Percentiles rank a stretch among this genome's conserved stretches.
phyloP scores from a whole-genome alignment of 805 yeast genomes.

The Phaffomyces thermotolerans region DNA sequence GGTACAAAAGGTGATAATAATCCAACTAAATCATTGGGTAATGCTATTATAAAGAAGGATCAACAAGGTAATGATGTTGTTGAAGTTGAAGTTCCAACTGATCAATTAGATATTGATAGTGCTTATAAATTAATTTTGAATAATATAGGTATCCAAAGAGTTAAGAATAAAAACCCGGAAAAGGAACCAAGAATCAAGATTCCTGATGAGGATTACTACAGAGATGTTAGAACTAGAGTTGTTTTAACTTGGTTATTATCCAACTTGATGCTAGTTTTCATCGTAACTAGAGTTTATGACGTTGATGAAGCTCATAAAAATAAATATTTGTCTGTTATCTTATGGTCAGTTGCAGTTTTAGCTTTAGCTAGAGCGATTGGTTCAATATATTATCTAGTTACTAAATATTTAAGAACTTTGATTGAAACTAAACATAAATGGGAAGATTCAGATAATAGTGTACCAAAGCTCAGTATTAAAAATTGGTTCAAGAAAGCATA shows the following conservation, averaged over 20 bases:
- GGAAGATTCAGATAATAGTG: slow-evolving; percentile 24
- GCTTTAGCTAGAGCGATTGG: slow-evolving; percentile 81
- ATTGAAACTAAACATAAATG: slow-evolving; percentile 34
- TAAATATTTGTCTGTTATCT: slow-evolving; percentile 71
- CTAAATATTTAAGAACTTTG: slow-evolving; percentile 31
- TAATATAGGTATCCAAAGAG: slow-evolving; percentile 64
- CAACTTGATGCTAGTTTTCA: slow-evolving; percentile 76
- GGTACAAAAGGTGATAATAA: slow-evolving; percentile 95
- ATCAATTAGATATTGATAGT: slow-evolving; percentile 71
- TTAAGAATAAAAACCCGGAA: slow-evolving; percentile 46
- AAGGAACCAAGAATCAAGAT: slow-evolving; percentile 31
- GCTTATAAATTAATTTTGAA: slow-evolving; percentile 70
- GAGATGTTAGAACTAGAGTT: slow-evolving; percentile 90
- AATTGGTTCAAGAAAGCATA: slow-evolving; percentile 1
- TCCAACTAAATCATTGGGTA: slow-evolving; percentile 60
- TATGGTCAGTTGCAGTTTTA: slow-evolving; percentile 88
- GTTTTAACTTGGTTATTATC: slow-evolving; percentile 92
- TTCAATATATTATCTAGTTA: slow-evolving; percentile 57
- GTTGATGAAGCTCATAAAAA: slow-evolving; percentile 62
- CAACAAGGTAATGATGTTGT: slow-evolving; percentile 73
- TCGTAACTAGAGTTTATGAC: slow-evolving; percentile 75
- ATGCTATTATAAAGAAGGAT: slow-evolving; percentile 66
- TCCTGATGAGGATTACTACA: slow-evolving; percentile 73
- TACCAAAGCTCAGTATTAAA: neutral
- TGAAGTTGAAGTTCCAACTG: slow-evolving; percentile 65